Evolutionary conservation across 2,329 filamentous ascomycete genomes (phyloP).

Genomic region (Dothideomycetes sp.): DNA sequence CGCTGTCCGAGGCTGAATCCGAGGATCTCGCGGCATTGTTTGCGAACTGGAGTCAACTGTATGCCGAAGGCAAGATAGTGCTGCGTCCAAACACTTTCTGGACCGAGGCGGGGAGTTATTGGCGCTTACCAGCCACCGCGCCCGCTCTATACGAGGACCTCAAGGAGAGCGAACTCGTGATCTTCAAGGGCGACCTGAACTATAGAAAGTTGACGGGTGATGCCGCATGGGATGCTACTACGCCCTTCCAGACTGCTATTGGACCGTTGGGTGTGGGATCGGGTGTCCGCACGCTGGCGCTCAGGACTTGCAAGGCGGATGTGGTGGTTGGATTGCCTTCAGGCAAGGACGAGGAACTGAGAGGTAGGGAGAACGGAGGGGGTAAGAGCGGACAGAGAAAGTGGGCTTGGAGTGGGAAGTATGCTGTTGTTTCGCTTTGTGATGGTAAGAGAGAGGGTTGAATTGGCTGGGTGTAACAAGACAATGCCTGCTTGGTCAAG

Average conservation of each 20-base stretch:
- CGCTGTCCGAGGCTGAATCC: conserved; percentile 57
- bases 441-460: conserved; percentile 55
- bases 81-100: conserved; percentile 83
- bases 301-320: conserved; percentile 94
- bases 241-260: conserved; percentile 72
- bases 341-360: conserved; percentile 74
- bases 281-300: conserved; percentile 71
- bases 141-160: conserved; percentile 64
- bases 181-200: conserved; percentile 97
- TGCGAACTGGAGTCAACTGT: conserved; percentile 65
- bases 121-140: conserved; percentile 65
- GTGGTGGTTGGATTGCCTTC: conserved; percentile 78
- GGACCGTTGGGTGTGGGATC: conserved; percentile 75
- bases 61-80: conserved; percentile 73
- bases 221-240: conserved; percentile 76
- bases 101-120: conserved; percentile 80
- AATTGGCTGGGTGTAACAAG: no score
- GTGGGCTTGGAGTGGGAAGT: conserved; percentile 95
- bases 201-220: conserved; percentile 88
- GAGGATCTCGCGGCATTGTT: conserved; percentile 67
- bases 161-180: conserved; percentile 70
- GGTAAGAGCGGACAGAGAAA: conserved; percentile 60
- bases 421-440: conserved; percentile 84
- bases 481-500: no score
- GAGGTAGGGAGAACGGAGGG: conserved; percentile 55